Base-by-base conservation (phyloP, 495 filamentous ascomycete genomes). In the Podospora comata region DNA sequence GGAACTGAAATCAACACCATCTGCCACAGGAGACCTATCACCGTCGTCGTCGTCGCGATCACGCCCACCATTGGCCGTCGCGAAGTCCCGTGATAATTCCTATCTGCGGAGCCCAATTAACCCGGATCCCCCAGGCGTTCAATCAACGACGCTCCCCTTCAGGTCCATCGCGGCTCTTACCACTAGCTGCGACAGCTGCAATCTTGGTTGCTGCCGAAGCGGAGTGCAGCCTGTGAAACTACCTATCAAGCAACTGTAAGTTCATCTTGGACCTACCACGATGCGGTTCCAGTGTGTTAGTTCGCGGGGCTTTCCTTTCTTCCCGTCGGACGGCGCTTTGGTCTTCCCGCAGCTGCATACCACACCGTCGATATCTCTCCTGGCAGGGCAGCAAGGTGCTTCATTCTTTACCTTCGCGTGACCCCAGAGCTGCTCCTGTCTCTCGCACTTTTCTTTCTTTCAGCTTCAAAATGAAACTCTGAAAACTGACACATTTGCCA, bases 51-150 rank as follows among this genome's bases (percentile, higher is more conserved):
- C 75, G 57, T 70, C 67, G 60, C 64, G 70, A 64, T 79, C 74
- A 75, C 67, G 62, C 48, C 77, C 75, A 74, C 67, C 73, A 84
- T 84, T 83, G 82, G 82, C 73, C 75, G 66, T 75, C 64, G 66
- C 67, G 65, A 71, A 67, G 78, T 84, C 82, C 83, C 81, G 81
- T 84, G 82, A 84, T 81, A 79, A 69, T 74, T 68, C 55, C 71
- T 68, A 67, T 71, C 82, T 84, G 82, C 82, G 81, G 82, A 82
- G 69, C 67, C 74, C 77, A 74, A 79, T 80, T 80, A 72, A 74
- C 73, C 72, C 68, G 68, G 34, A 74, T 75, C 68, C 72, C 73
- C 65, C 64, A 66, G 71, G 67, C 74, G 75, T 65, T 79, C 79
- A 81, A 81, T 81, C 77, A 78, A 68, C 71, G 65, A 59, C 70